These are phyloP conservation scores for Carpinus fangiana DNA, from an alignment of 306 rosid species.

Conservation along the genomic window DNA sequence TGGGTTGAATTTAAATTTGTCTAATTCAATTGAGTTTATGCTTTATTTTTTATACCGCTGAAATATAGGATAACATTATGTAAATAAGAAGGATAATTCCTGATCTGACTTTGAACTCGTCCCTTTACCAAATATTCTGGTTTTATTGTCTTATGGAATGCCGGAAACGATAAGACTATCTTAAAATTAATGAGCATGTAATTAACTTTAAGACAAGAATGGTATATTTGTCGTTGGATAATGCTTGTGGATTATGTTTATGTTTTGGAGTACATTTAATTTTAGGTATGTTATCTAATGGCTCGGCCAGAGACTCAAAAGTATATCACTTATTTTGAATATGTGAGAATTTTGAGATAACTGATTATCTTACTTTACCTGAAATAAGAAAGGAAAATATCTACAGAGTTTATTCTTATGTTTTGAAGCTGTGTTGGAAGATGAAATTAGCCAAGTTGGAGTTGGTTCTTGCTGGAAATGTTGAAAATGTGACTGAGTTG, in stretches of 20 bases:
- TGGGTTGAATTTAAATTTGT: slow-evolving; percentile 8
- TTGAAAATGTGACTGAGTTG: no score
- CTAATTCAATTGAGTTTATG: slow-evolving; percentile 23
- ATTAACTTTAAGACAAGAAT: slow-evolving; percentile 14
- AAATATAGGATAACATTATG: slow-evolving; percentile 27
- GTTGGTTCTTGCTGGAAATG: no score
- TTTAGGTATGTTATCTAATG: not conserved
- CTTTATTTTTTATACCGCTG: slow-evolving; percentile 17
- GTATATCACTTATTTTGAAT: not conserved
- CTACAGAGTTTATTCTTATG: no score
- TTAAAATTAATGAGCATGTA: slow-evolving; percentile 14
- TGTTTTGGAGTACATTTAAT: slow-evolving; percentile 16
- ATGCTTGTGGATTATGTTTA: slow-evolving; percentile 21
- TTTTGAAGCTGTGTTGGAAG: no score
- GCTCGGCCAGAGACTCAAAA: not conserved
- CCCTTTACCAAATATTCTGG: slow-evolving; percentile 16
- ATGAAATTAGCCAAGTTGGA: no score
- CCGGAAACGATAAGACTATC: slow-evolving; percentile 24
- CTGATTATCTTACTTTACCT: not conserved
- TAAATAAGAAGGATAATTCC: slow-evolving; percentile 48
- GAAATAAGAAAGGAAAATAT: not conserved
- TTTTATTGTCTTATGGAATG: slow-evolving; percentile 27
- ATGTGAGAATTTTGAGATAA: not conserved
- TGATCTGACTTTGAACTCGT: slow-evolving; percentile 38
- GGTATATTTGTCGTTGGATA: slow-evolving; percentile 17